phyloP scores from a whole-genome alignment of 495 filamentous ascomycete genomes.

The Neurospora cerealis region DNA sequence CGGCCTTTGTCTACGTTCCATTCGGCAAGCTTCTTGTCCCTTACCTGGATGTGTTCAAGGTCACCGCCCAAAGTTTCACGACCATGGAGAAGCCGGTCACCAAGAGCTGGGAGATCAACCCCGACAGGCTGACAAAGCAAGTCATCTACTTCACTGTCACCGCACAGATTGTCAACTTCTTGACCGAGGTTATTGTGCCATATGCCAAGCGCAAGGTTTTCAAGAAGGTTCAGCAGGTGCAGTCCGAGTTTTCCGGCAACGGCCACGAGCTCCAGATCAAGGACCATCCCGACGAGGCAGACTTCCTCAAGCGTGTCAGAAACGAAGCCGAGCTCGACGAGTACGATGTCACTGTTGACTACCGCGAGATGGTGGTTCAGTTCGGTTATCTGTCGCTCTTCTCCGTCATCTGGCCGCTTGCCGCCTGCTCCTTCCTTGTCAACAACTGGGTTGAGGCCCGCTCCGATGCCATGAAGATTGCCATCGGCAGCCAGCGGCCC shows the following conservation, averaged over 20 bases:
- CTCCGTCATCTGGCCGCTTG: slow-evolving; percentile 85
- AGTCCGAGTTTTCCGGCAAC: slow-evolving; percentile 42
- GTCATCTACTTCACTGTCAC: slow-evolving; percentile 97
- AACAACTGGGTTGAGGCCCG: slow-evolving; percentile 97
- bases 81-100: slow-evolving; percentile 61
- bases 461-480: slow-evolving; percentile 91
- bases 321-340: slow-evolving; percentile 74
- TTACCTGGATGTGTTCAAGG: slow-evolving; percentile 75
- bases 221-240: slow-evolving; percentile 63
- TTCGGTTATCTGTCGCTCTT: slow-evolving; percentile 86
- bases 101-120: slow-evolving; percentile 72
- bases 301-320: slow-evolving; percentile 71
- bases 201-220: slow-evolving; percentile 67
- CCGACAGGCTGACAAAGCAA: slow-evolving; percentile 74
- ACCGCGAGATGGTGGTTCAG: slow-evolving; percentile 93
- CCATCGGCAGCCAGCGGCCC: slow-evolving; percentile 77
- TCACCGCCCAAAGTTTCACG: slow-evolving; percentile 67
- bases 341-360: slow-evolving; percentile 82
- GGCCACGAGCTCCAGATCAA: slow-evolving; percentile 27
- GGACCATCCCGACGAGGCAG: slow-evolving; percentile 63
- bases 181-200: slow-evolving; percentile 78
- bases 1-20: slow-evolving; percentile 93
- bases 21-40: slow-evolving; percentile 83
- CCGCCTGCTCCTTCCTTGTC: slow-evolving; percentile 76
- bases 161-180: slow-evolving; percentile 82